Evolutionary conservation across 169 alveolate genomes (phyloP).

Genomic region (Eimeria necatrix): DNA sequence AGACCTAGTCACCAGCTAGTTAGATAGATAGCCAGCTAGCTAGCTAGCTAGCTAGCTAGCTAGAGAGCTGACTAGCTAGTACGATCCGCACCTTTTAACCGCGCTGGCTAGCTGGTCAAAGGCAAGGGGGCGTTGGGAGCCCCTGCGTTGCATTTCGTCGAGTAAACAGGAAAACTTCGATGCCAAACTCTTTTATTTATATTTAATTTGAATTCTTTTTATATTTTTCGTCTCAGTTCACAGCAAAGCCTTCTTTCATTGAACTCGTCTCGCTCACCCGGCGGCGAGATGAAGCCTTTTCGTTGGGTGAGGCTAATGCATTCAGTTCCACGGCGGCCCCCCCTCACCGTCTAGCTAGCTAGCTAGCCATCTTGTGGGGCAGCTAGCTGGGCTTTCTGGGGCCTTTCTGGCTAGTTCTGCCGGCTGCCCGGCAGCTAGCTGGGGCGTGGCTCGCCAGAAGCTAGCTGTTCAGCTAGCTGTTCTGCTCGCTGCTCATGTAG

Average conservation of each 20-base stretch:
- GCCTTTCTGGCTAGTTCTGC: neutral
- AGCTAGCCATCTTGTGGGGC: neutral
- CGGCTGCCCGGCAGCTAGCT: neutral
- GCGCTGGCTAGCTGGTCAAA: too few species aligned
- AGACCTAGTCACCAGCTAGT: neutral
- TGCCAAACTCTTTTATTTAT: too few species aligned
- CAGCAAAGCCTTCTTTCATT: neutral
- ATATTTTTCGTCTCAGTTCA: neutral
- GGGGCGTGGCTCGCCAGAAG: too few species aligned
- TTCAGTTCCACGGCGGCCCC: neutral
- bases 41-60: too few species aligned
- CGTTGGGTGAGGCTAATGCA: neutral
- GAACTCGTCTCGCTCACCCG: slow-evolving; percentile 45
- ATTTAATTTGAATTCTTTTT: neutral
- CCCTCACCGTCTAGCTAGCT: neutral
- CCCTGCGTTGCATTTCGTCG: neutral
- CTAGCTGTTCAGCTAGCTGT: neutral
- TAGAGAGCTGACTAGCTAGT: too few species aligned
- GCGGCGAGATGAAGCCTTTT: neutral
- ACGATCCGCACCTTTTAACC: too few species aligned
- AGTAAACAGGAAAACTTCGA: neutral
- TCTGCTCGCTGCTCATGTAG: neutral
- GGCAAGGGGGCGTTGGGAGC: too few species aligned
- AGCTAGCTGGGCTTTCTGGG: neutral
- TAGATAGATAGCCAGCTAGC: neutral